Evolutionary conservation across 176 grass and related monocot species (phyloP), one percentile per base, ranked within the genome.

Genomic region (Aechmea fasciata): DNA sequence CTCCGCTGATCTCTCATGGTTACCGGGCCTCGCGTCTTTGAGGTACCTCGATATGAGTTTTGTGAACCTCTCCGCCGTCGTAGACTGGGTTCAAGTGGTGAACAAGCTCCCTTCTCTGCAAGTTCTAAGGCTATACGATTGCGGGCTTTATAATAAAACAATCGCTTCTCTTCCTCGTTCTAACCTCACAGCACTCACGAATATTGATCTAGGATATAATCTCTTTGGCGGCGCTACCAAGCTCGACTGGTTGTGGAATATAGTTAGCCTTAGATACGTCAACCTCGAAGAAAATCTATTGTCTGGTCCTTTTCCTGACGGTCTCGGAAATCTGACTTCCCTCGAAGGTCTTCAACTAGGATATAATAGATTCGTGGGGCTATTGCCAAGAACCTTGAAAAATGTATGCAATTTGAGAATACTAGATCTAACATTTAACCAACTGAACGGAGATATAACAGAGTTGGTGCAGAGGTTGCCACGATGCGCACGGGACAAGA

Each of bases 161-260:
- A 13, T 1, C 20, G 17, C 73, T 18, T 41, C 71, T 23, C 4
- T 72, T 48, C n/a, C 11, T 2, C 25, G 29, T 75, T 48, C 13
- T 29, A 84, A 84, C 49, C 69, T 84, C 20, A 79, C 82, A 1
- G 11, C 26, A 10, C 62, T 87, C 51, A 47, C 33, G 28, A 64
- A 1, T 3, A 7, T 87, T 10, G 79, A 83, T 68, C 70, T 82
- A 13, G 3, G 22, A 23, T 0, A 0, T 1, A 80, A 85, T 14
- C 2, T 3, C 22, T 67, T 75, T 3, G 11, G 18, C 1, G 28
- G 10, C 51, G 51, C 14, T 13, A 1, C 26, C 4, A 12, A 52
- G 54, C 20, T 69, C 0, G 77, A 77, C 11, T 83, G 84, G 84
- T 61, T 86, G 2, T 71, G 52, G 69, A 7, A 82, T 13, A 1